Conservation (phyloP, 176 grass and related monocot genomes). For the Musa troglodytarum region DNA sequence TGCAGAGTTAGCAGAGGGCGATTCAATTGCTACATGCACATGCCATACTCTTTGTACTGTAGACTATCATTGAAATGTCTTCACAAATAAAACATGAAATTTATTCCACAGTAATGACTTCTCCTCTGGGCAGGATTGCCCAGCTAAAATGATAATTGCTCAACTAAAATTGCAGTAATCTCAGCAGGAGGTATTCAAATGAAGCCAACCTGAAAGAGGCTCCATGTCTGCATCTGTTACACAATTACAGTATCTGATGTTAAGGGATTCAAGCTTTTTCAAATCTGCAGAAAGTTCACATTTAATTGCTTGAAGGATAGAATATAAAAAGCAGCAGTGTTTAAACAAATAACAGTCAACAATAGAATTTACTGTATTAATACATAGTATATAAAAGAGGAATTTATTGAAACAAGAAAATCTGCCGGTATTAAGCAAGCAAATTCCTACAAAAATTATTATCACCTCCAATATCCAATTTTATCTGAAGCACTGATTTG, state of each 20-base stretch:
- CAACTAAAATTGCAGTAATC: slow-evolving; percentile 11
- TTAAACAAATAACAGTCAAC: background rate
- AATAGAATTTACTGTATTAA: background rate
- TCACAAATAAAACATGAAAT: background rate
- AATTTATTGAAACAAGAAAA: background rate
- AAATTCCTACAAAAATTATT: background rate
- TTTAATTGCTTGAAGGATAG: background rate
- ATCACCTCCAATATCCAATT: background rate
- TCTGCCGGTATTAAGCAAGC: background rate
- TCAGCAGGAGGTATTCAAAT: slow-evolving; percentile 4
- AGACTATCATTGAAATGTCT: background rate
- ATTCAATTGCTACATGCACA: no score
- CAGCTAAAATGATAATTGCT: no score
- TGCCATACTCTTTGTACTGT: background rate
- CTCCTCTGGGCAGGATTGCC: background rate
- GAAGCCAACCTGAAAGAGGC: slow-evolving; percentile 61
- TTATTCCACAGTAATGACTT: background rate
- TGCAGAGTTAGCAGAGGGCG: no score
- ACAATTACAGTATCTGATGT: slow-evolving; percentile 83
- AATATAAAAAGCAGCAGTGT: background rate
- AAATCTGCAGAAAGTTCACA: slow-evolving; percentile 50
- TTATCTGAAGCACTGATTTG: background rate
- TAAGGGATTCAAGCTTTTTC: slow-evolving; percentile 77
- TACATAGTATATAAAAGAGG: background rate
- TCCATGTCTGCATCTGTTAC: slow-evolving; percentile 91